Evolutionary conservation across 169 alveolate genomes (phyloP), one percentile per base, ranked within the genome.

Genomic region (Eimeria sp.): DNA sequence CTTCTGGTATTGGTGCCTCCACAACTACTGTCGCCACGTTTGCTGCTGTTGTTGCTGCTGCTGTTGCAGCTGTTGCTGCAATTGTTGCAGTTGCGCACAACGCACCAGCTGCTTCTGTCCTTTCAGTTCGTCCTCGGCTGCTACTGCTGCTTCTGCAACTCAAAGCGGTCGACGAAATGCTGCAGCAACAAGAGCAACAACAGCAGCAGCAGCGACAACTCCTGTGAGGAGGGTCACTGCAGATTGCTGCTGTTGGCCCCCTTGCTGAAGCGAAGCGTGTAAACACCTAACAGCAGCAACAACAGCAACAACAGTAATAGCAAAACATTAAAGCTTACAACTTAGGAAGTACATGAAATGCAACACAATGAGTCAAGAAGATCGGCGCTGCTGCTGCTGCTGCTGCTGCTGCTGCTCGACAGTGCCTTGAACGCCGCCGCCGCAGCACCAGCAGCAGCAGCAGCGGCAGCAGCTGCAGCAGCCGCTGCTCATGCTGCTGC

Each of bases 391-490:
- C 78, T 30, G 78, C 78, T 67, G 40, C 78, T 67, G 78, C 45
- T 22, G 78, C 40, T 1, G 78, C 78, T n/a, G 78, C 78, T 25
- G 45, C 14, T 67, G 78, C 78, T 67, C 30, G 30, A 9, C 78
- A 10, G 78, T 9, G 78, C 78, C 27, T 67, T 13, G 78, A 25
- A n/a, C 45, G 78, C 25, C 27, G 78, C 78, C 27, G 78, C 78
- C 11, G 78, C 78, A 67, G 78, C 78, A 67, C 30, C 78, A 67
- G 78, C 78, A 67, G 78, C 78, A n/a, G 78, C 78, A 67, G 78
- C 78, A 67, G 78, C 78, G 14, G 78, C 78, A 18, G 78, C 78
- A 9, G 45, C 40, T 3, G 78, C 78, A 13, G 78, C 78, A 13
- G 78, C 78, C 14, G 78, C 78, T n/a, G 78, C 78, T 30, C 14